Evolutionary conservation across 2,329 filamentous ascomycete species (phyloP).

Genomic region (Monosporascus cannonballus): DNA sequence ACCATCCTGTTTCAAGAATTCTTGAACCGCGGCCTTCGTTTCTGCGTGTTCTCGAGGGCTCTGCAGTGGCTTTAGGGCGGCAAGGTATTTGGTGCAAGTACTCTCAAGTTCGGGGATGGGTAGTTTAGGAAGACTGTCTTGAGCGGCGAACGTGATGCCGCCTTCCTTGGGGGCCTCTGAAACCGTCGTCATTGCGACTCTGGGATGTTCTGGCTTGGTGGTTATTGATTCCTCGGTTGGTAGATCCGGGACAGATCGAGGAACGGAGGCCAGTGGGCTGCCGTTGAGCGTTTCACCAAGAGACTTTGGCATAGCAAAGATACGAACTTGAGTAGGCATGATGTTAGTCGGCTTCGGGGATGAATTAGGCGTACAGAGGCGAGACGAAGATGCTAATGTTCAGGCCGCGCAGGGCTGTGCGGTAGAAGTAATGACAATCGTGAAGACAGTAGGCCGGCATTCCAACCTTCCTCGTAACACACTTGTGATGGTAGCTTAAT

Average conservation of each 20-base stretch:
- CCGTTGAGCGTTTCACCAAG: conserved; percentile 63
- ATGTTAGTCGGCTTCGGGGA: conserved; percentile 35
- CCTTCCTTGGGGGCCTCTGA: conserved; percentile 50
- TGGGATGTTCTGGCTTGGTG: conserved; percentile 25
- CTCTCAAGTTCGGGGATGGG: conserved; percentile 84
- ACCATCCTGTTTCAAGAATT: conserved; percentile 77
- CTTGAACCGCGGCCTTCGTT: conserved; percentile 70
- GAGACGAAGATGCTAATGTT: conserved; percentile 76
- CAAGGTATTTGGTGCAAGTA: conserved; percentile 74
- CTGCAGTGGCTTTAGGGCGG: conserved; percentile 76
- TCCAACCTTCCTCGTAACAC: conserved; percentile 34
- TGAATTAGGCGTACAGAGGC: conserved; percentile 61
- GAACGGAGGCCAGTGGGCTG: conserved; percentile 29
- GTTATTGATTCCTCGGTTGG: conserved; percentile 17
- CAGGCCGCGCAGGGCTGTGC: conserved; percentile 79
- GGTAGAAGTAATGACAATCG: conserved; percentile 91
- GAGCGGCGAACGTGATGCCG: conserved; percentile 81
- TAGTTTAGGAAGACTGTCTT: conserved; percentile 84
- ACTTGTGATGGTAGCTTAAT: conserved; percentile 10
- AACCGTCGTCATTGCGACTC: conserved; percentile 23
- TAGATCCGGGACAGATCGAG: conserved; percentile 33
- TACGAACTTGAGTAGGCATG: conserved; percentile 62
- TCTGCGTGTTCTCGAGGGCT: conserved; percentile 75
- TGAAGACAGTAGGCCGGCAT: conserved; percentile 80
- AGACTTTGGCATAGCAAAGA: conserved; percentile 66